Evolutionary conservation across 1,284 basidiomycete genomes (phyloP).

Genomic region (Melampsora larici-populina): DNA sequence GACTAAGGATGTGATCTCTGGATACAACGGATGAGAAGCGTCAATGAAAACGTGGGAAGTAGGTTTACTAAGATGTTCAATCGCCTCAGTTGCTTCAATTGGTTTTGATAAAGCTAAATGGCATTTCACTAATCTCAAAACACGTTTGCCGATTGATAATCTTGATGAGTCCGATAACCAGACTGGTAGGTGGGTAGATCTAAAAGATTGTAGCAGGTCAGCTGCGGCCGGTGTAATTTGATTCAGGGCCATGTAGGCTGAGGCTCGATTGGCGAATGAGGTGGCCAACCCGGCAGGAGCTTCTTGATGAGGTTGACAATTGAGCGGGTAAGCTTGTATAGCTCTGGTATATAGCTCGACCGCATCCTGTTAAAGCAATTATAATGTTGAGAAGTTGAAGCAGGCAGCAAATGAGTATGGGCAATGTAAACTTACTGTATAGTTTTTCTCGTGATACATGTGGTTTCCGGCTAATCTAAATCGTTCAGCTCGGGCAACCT

Average conservation of each 20-base stretch:
- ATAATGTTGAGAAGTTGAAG: too few species aligned
- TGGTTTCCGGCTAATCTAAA: too few species aligned
- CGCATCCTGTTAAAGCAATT: not conserved
- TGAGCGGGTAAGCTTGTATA: not conserved
- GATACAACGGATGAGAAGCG: not conserved
- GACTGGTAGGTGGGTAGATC: not conserved
- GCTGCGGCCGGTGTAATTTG: not conserved
- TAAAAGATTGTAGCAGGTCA: conserved; percentile 10
- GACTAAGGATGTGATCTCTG: not conserved
- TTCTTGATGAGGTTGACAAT: not conserved
- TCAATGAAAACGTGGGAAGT: not conserved
- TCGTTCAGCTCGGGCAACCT: too few species aligned
- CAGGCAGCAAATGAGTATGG: too few species aligned
- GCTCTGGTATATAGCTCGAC: not conserved
- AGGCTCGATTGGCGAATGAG: conserved; percentile 20
- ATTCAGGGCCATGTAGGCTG: conserved; percentile 15
- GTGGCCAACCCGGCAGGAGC: conserved; percentile 3
- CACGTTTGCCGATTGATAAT: conserved; percentile 11
- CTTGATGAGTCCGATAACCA: not conserved
- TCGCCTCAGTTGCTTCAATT: not conserved
- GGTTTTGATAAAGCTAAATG: conserved; percentile 21
- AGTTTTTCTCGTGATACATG: too few species aligned
- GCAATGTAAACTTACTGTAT: too few species aligned
- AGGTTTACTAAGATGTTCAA: not conserved
- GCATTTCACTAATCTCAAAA: conserved; percentile 14